Evolutionary conservation across 441 rosid genomes (phyloP).

Genomic region (Adansonia madagascariensis): DNA sequence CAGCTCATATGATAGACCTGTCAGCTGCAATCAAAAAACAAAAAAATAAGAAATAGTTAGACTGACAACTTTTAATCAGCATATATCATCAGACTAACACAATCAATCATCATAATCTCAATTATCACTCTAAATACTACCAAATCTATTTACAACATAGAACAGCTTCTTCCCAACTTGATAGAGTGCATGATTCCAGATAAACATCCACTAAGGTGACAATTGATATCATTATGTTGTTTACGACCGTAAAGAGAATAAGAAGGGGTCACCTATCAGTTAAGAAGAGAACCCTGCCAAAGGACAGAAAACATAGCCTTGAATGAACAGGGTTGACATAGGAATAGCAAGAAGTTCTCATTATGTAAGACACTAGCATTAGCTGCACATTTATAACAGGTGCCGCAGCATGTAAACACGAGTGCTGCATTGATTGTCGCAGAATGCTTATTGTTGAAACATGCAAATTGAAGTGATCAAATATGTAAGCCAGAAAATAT

Average conservation of each 20-base stretch:
- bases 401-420: background rate
- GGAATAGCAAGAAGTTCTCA: background rate
- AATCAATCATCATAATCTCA: background rate
- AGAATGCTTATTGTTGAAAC: background rate
- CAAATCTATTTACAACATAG: background rate
- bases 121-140: background rate
- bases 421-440: background rate
- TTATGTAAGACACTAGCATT: background rate
- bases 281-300: background rate
- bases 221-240: background rate
- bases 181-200: background rate
- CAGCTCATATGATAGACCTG: conserved; percentile 54
- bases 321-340: background rate
- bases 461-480: conserved; percentile 18
- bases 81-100: background rate
- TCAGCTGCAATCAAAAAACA: conserved; percentile 38
- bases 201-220: background rate
- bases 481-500: background rate
- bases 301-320: background rate
- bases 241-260: background rate
- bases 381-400: background rate
- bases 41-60: background rate
- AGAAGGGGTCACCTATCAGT: background rate
- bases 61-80: conserved; percentile 43
- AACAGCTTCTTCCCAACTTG: background rate